Conservation (phyloP, 202 grass and related monocot species). For the Panicum hallii region DNA sequence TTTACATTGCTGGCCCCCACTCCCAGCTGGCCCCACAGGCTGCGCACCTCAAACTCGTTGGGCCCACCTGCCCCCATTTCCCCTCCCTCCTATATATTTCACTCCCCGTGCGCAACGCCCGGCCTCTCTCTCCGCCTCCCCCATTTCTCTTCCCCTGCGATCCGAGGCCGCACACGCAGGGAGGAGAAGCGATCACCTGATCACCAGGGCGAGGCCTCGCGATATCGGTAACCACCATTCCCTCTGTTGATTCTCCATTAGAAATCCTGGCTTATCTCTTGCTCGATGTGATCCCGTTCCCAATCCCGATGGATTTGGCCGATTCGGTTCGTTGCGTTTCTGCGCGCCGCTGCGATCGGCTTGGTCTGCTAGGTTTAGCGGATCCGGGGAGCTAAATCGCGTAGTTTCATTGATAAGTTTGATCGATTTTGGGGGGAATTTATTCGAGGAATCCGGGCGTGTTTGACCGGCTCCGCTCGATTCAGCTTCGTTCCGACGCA, state of each 20-base stretch:
- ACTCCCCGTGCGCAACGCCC: not conserved
- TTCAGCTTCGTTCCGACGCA: slow-evolving; percentile 42
- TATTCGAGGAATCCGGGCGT: slow-evolving; percentile 17
- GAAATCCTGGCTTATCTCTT: not conserved
- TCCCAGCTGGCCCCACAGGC: slow-evolving; percentile 14
- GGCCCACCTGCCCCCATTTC: slow-evolving; percentile 26
- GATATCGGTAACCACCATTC: slow-evolving; percentile 44
- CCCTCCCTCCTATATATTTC: not conserved
- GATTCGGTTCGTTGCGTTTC: not conserved
- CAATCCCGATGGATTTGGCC: not conserved
- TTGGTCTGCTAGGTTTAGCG: not conserved
- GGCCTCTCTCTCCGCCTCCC: slow-evolving; percentile 7
- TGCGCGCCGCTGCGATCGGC: not conserved
- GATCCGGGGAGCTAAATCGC: not conserved
- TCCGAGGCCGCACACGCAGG: slow-evolving; percentile 38
- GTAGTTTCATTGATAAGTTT: not conserved
- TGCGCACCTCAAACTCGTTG: not conserved
- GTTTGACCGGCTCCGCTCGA: slow-evolving; percentile 23
- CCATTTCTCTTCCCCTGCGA: slow-evolving; percentile 39
- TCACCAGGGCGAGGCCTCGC: not conserved
- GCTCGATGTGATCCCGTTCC: not conserved
- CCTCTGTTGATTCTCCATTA: not conserved
- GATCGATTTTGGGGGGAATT: slow-evolving; percentile 2
- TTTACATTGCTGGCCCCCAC: not conserved
- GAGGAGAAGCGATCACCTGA: slow-evolving; percentile 15